Evolutionary conservation across 1,284 basidiomycete genomes (phyloP).

Genomic region (Microbotryum intermedium): DNA sequence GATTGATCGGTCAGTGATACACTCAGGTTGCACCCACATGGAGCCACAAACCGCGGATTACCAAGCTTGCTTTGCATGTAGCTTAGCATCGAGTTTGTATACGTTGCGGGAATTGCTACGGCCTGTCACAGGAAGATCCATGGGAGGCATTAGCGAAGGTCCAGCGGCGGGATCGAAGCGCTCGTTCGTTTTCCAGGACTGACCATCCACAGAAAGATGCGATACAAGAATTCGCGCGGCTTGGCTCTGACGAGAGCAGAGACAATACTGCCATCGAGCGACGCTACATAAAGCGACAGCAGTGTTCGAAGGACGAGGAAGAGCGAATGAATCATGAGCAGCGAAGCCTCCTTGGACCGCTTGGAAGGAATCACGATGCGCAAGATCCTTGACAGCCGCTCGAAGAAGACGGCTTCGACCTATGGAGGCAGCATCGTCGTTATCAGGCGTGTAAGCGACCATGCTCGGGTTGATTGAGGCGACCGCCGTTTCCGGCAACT

Average conservation of each 20-base stretch:
- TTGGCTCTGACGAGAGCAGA: constrained; percentile 87
- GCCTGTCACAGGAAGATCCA: constrained; percentile 22
- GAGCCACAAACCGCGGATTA: background rate
- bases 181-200: background rate
- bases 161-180: background rate
- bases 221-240: constrained; percentile 67
- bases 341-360: constrained; percentile 73
- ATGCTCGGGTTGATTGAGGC: background rate
- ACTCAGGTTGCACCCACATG: background rate
- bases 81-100: constrained; percentile 92
- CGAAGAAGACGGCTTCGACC: constrained; percentile 85
- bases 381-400: constrained; percentile 65
- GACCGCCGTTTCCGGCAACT: background rate
- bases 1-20: background rate
- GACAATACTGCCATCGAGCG: constrained; percentile 88
- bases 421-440: constrained; percentile 35
- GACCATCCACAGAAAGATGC: constrained; percentile 81
- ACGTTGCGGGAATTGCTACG: constrained; percentile 52
- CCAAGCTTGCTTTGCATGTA: constrained; percentile 84
- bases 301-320: constrained; percentile 82
- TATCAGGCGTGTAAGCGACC: background rate
- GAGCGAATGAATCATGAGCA: constrained; percentile 74
- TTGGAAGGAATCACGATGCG: constrained; percentile 82
- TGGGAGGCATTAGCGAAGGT: background rate
- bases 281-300: constrained; percentile 89